Evolutionary conservation across 2,329 filamentous ascomycete genomes (phyloP).

Genomic region (Aspergillus sp.): DNA sequence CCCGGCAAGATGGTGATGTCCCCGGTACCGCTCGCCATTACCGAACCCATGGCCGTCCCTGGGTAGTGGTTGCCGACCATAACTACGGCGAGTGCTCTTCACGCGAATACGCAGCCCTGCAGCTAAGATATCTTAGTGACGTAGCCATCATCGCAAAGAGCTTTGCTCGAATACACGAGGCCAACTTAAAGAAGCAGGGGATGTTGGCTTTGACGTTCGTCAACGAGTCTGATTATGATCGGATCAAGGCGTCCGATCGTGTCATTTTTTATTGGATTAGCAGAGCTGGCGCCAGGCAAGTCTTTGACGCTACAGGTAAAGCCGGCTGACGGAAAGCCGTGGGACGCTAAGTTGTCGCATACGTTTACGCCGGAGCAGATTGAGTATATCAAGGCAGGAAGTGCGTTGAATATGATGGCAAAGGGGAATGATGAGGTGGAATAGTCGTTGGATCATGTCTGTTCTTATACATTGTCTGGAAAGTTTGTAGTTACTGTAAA

Average conservation of each 20-base stretch:
- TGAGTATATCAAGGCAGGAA: conserved; percentile 98
- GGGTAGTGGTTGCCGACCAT: conserved; percentile 98
- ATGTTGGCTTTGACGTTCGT: conserved; percentile 97
- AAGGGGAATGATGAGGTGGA: too few relatives aligned
- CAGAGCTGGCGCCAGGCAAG: conserved; percentile 85
- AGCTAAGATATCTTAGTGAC: conserved; percentile 94
- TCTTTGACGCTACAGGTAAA: conserved; percentile 87
- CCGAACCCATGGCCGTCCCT: conserved; percentile 92
- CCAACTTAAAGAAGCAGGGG: conserved; percentile 99
- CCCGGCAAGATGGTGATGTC: conserved; percentile 75
- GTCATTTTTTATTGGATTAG: conserved; percentile 73
- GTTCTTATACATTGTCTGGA: too few relatives aligned
- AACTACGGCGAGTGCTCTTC: conserved; percentile 98
- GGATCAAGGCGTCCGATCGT: conserved; percentile 86
- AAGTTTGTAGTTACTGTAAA: too few relatives aligned
- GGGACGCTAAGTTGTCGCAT: conserved; percentile 78
- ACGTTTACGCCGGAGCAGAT: conserved; percentile 98
- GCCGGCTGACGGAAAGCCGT: conserved; percentile 75
- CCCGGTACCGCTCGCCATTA: conserved; percentile 94
- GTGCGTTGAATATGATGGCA: conserved; percentile 97
- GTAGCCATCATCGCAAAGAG: conserved; percentile 91
- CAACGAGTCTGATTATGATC: conserved; percentile 95
- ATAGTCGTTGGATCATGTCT: too few relatives aligned
- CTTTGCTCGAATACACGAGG: conserved; percentile 99
- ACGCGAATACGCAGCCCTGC: conserved; percentile 95